Evolutionary conservation across 164 flowering plant genomes (phyloP).

Genomic region (Annona squamosa): DNA sequence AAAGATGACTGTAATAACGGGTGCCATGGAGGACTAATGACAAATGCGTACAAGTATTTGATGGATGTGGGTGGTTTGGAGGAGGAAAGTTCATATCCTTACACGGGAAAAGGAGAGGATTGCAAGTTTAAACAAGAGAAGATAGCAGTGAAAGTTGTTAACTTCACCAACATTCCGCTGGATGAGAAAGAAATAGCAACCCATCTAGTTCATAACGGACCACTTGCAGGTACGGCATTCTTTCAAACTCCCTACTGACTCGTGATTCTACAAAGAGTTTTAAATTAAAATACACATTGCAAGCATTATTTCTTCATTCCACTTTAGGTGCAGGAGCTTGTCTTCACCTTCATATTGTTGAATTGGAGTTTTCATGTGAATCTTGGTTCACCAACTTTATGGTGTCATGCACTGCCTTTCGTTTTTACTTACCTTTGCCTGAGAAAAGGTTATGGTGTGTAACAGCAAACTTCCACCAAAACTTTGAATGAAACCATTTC

Average conservation of each 20-base stretch:
- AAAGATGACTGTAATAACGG: slow-evolving; percentile 56
- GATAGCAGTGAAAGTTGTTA: slow-evolving; percentile 47
- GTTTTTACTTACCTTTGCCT: too few species aligned
- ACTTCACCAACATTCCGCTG: slow-evolving; percentile 56
- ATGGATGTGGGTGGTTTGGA: slow-evolving; percentile 70
- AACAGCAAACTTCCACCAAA: too few species aligned
- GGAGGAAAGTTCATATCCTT: slow-evolving; percentile 64
- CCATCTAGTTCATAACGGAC: slow-evolving; percentile 58
- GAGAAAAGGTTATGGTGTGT: too few species aligned
- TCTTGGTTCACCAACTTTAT: too few species aligned
- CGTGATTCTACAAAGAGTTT: too few species aligned
- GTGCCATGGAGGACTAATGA: slow-evolving; percentile 80
- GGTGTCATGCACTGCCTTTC: too few species aligned
- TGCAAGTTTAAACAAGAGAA: slow-evolving; percentile 59
- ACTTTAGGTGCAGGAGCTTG: too few species aligned
- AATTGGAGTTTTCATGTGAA: too few species aligned
- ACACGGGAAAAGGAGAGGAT: slow-evolving; percentile 40
- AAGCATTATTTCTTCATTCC: too few species aligned
- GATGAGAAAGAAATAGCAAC: slow-evolving; percentile 74
- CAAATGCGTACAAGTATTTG: slow-evolving; percentile 74
- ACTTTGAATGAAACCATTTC: too few species aligned
- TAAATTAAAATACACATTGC: too few species aligned
- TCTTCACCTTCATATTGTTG: too few species aligned
- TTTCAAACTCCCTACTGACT: background rate
- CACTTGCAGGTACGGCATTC: slow-evolving; percentile 48